Percentiles rank a stretch among this genome's conserved stretches.
Conservation (phyloP, 495 filamentous ascomycete genomes). For the Hypoxylon subgilvum region DNA sequence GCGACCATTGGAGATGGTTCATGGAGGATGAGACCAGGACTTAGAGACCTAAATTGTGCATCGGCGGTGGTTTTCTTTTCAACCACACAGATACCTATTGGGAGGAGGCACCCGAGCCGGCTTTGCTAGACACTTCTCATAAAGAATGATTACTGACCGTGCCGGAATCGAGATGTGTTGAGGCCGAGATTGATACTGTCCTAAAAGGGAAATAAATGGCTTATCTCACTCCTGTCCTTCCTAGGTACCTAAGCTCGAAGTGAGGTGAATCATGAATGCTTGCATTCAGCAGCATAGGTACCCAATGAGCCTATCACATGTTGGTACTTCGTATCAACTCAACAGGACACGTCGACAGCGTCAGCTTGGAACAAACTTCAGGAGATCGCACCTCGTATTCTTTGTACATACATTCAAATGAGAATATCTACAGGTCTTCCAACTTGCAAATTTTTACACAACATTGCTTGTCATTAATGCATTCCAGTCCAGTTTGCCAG, state of each 20-base stretch:
- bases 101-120: conserved; percentile 1
- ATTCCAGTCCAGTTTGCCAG: too few relatives aligned
- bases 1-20: background rate
- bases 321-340: too few relatives aligned
- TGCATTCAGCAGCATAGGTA: background rate
- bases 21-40: conserved; percentile 3
- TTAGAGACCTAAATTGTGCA: conserved; percentile 7
- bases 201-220: conserved; percentile 25
- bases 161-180: conserved; percentile 7
- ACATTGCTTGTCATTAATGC: too few relatives aligned
- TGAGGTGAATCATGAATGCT: conserved; percentile 3
- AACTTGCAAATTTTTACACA: too few relatives aligned
- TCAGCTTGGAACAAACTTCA: too few relatives aligned
- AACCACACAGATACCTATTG: conserved; percentile 4
- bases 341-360: too few relatives aligned
- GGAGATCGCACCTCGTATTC: too few relatives aligned
- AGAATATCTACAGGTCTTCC: too few relatives aligned
- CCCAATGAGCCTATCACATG: background rate
- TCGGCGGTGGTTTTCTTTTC: conserved; percentile 12
- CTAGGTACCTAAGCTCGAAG: conserved; percentile 4
- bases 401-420: too few relatives aligned
- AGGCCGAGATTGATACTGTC: conserved; percentile 14
- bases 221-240: conserved; percentile 13
- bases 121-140: conserved; percentile 14
- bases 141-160: conserved; percentile 2